Conservation (phyloP, 306 rosid species). For the Luffa acutangula region DNA sequence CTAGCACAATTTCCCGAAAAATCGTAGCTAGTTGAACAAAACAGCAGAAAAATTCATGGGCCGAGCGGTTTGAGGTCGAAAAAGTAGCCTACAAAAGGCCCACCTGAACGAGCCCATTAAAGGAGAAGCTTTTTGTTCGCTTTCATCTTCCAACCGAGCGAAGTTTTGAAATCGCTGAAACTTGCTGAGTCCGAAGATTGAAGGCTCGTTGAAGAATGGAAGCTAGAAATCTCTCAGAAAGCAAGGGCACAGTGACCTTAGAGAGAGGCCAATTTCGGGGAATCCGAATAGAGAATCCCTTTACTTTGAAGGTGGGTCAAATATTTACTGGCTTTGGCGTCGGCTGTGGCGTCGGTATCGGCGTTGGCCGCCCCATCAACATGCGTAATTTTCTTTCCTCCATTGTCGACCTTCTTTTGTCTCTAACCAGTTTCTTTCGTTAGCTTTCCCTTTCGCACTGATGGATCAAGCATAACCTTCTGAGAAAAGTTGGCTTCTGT, state of each 20-base stretch:
- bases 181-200: background rate
- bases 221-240: conserved; percentile 16
- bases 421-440: background rate
- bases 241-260: conserved; percentile 8
- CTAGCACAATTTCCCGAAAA: no score
- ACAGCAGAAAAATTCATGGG: background rate
- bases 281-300: conserved; percentile 69
- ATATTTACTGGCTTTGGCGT: conserved; percentile 94
- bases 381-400: conserved; percentile 35
- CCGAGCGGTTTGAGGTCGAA: background rate
- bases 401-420: background rate
- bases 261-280: conserved; percentile 20
- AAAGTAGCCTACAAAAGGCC: background rate
- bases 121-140: background rate
- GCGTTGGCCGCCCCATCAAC: conserved; percentile 92
- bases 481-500: background rate
- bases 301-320: conserved; percentile 88
- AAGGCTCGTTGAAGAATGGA: conserved; percentile 43
- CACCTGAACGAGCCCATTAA: background rate
- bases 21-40: background rate
- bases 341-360: conserved; percentile 88
- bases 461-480: background rate
- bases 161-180: background rate
- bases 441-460: conserved; percentile 4
- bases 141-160: background rate